Evolutionary conservation across 108 stramenopile genomes (phyloP).

Genomic region (Nitzschia putrida): DNA sequence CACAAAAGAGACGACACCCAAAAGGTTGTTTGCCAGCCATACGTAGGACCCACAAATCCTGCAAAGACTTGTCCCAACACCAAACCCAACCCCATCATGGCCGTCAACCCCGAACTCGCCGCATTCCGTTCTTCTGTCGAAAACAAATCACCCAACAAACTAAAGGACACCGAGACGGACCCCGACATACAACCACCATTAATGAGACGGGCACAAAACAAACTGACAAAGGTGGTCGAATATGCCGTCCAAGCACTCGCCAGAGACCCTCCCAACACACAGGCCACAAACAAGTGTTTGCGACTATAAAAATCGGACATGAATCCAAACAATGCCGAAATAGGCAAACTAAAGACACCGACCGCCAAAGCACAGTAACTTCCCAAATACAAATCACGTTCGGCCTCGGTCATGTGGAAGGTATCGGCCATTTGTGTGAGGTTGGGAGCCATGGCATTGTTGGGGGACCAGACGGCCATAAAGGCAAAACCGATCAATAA

Average conservation of each 20-base stretch:
- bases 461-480: conserved; percentile 64
- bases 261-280: conserved; percentile 46
- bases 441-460: conserved; percentile 76
- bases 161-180: conserved; percentile 68
- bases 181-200: conserved; percentile 70
- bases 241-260: conserved; percentile 44
- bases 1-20: conserved; percentile 41
- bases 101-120: conserved; percentile 63
- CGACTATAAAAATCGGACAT: conserved; percentile 63
- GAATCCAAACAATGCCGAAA: conserved; percentile 60
- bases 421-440: conserved; percentile 62
- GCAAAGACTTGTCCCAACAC: conserved; percentile 71
- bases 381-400: conserved; percentile 71
- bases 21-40: conserved; percentile 65
- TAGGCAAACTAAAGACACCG: conserved; percentile 64
- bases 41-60: conserved; percentile 43
- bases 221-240: conserved; percentile 35
- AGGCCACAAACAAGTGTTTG: conserved; percentile 51
- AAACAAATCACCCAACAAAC: conserved; percentile 72
- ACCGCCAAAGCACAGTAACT: conserved; percentile 60
- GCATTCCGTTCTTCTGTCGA: conserved; percentile 65
- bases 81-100: conserved; percentile 78
- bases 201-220: conserved; percentile 53
- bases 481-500: conserved; percentile 65
- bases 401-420: conserved; percentile 41